Conservation (phyloP, 1,284 basidiomycete species). For the Fomitopsis schrenkii region DNA sequence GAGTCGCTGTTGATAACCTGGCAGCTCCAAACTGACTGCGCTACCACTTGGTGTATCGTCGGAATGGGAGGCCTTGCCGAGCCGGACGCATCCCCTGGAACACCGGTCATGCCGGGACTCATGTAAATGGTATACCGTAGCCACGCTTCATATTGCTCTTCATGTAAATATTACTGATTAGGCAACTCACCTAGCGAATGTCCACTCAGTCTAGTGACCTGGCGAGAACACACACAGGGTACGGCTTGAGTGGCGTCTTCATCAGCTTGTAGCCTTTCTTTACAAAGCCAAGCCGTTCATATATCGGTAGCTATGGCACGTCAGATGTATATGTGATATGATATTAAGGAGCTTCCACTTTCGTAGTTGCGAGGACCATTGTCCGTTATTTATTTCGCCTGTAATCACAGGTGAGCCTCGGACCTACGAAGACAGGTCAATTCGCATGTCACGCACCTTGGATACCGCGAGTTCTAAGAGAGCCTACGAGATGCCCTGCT, state of each 20-base stretch:
- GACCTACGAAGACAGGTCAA: neutral
- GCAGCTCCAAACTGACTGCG: too few relatives aligned
- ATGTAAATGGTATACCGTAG: too few relatives aligned
- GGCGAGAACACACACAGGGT: neutral
- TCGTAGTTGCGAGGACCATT: neutral
- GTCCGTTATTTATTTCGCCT: neutral
- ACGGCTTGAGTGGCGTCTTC: neutral
- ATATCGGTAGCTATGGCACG: neutral
- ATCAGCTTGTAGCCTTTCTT: neutral
- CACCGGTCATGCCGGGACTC: too few relatives aligned
- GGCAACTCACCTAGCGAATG: too few relatives aligned
- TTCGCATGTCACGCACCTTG: conserved; percentile 2
- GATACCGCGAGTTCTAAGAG: conserved; percentile 10
- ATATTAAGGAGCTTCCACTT: neutral
- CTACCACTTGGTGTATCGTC: too few relatives aligned
- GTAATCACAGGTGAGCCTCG: neutral
- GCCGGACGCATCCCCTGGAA: too few relatives aligned
- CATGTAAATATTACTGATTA: too few relatives aligned
- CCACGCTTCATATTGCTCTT: too few relatives aligned
- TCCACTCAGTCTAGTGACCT: neutral
- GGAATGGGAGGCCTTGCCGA: too few relatives aligned
- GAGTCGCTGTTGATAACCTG: too few relatives aligned
- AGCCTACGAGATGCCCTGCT: conserved; percentile 9
- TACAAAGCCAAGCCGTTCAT: neutral
- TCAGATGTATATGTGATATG: neutral